Base-by-base conservation (phyloP, 2,329 filamentous ascomycete genomes). In the Drechslerella coelobrocha region DNA sequence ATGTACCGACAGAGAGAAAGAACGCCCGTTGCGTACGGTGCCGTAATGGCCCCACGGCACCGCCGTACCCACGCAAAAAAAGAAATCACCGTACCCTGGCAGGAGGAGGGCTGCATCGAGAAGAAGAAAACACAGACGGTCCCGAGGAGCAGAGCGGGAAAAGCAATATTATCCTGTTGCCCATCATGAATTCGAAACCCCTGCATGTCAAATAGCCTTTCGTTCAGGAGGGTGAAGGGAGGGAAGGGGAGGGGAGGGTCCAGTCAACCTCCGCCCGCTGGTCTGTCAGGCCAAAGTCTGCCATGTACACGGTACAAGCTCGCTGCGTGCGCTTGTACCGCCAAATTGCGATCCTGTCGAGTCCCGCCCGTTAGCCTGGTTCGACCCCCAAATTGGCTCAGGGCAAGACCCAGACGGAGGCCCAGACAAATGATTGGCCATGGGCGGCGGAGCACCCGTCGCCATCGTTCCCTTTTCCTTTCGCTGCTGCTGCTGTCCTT, bases 131-230 rank as follows among this genome's bases (percentile, higher is more conserved):
- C 19, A 27, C 9, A 50, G 10, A 6, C 23, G 47, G 14, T 24
- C 27, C 27, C 14, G 19, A n/a, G n/a, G 19, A 6, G 41, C 9
- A 54, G 37, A 39, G 17, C 12, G 8, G 41, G 4, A 60, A 60
- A 60, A 60, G 47, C 54, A 57, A 57, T 23, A 23, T 24, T 31
- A 3, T 3, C 34, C 48, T 48, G 17, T 10, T 37, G 26, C 57
- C 23, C 50, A 39, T 54, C 41, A 21, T 19, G 41, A 29, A 27
- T 12, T n/a, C 47, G 50, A 61, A 56, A 50, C 66, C 65, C 66
- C 66, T 71, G 59, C 59, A 71, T 63, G 59, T 63, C 66, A 71
- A 69, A 68, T 39, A 27, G 26, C 24, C 59, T 68, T 53, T 57
- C 31, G 53, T 54, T 59, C 52, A 41, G 53, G 37, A 50, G 52